Evolutionary conservation across 1,284 basidiomycete genomes (phyloP).

Genomic region (Vanrija pseudolonga): DNA sequence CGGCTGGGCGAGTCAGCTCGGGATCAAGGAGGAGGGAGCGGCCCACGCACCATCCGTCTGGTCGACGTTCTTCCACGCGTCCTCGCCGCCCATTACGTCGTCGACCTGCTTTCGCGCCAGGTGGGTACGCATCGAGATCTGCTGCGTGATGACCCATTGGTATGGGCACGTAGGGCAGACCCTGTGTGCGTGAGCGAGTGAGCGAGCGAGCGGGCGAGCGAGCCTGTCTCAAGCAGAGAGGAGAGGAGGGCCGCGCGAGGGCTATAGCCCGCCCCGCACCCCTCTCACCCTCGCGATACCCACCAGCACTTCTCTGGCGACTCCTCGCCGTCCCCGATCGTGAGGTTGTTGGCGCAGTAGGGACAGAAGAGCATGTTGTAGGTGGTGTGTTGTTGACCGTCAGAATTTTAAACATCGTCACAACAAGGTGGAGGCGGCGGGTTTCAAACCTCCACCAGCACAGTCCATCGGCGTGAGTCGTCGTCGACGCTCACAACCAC

Average conservation of each 20-base stretch:
- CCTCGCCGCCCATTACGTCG: slow-evolving; percentile 88
- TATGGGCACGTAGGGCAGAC: slow-evolving; percentile 92
- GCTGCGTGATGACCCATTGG: slow-evolving; percentile 71
- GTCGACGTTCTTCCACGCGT: slow-evolving; percentile 94
- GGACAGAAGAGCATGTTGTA: slow-evolving; percentile 83
- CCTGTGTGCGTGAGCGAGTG: slow-evolving; percentile 62
- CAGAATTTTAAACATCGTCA: not conserved
- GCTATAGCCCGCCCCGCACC: too few species aligned
- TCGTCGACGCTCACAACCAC: not conserved
- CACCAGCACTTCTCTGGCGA: slow-evolving; percentile 45
- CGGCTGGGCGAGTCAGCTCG: slow-evolving; percentile 6
- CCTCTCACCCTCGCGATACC: too few species aligned
- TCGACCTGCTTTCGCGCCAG: slow-evolving; percentile 83
- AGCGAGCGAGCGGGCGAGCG: too few species aligned
- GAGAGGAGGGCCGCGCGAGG: too few species aligned
- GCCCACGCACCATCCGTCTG: slow-evolving; percentile 65
- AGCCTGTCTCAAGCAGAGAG: too few species aligned
- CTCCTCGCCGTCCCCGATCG: slow-evolving; percentile 56
- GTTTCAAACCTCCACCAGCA: not conserved
- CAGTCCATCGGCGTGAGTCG: not conserved
- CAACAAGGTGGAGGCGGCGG: not conserved
- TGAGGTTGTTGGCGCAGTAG: slow-evolving; percentile 86
- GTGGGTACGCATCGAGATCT: slow-evolving; percentile 81
- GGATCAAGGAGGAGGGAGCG: not conserved
- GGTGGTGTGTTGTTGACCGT: not conserved